phyloP scores from a whole-genome alignment of 306 rosid genomes.

The Crataegus laevigata region DNA sequence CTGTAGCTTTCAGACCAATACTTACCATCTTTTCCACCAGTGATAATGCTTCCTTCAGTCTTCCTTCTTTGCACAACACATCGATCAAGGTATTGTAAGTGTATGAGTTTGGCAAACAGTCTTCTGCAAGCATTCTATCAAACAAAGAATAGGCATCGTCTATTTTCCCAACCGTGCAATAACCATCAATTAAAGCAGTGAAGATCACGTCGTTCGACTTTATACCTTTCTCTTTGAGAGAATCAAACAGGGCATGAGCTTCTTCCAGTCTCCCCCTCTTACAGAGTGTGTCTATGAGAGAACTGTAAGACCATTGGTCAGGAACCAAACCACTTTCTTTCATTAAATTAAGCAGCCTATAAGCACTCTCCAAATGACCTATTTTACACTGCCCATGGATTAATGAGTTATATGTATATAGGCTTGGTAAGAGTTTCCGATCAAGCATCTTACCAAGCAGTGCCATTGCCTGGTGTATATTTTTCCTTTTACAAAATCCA shows the following conservation, averaged over 20 bases:
- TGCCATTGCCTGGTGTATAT: conserved; percentile 75
- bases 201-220: conserved; percentile 47
- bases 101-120: conserved; percentile 51
- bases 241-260: conserved; percentile 53
- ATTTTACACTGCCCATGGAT: conserved; percentile 66
- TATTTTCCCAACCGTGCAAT: conserved; percentile 56
- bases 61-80: conserved; percentile 64
- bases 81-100: conserved; percentile 61
- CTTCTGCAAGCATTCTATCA: conserved; percentile 57
- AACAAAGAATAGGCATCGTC: conserved; percentile 44
- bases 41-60: conserved; percentile 40
- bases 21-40: conserved; percentile 50
- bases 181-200: conserved; percentile 70
- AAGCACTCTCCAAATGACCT: conserved; percentile 59
- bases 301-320: conserved; percentile 52
- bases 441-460: conserved; percentile 55
- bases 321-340: conserved; percentile 55
- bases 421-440: conserved; percentile 45
- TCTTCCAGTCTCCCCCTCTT: conserved; percentile 49
- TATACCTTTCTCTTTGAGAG: conserved; percentile 47
- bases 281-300: conserved; percentile 50
- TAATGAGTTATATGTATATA: conserved; percentile 57
- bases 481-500: conserved; percentile 55
- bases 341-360: conserved; percentile 62
- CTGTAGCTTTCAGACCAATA: conserved; percentile 45